Conservation (phyloP, 2,329 filamentous ascomycete genomes). For the Fusarium drepaniforme region DNA sequence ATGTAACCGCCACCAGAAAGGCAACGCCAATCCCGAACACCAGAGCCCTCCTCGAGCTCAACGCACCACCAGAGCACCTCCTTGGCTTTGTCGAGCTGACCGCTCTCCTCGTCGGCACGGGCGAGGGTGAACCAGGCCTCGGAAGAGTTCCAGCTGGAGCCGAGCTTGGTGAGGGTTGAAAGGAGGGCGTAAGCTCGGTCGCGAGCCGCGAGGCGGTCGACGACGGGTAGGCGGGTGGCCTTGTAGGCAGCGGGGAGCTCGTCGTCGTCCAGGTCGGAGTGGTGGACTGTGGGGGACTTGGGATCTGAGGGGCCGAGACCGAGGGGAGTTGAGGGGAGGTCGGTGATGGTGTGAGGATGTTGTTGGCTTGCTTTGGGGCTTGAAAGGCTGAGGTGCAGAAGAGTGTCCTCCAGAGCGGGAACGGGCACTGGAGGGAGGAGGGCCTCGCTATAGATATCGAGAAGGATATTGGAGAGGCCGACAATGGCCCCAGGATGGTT, state of each 20-base stretch:
- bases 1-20: slow-evolving; percentile 77
- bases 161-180: slow-evolving; percentile 85
- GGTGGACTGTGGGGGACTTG: slow-evolving; percentile 25
- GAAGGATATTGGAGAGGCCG: slow-evolving; percentile 84
- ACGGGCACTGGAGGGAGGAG: slow-evolving; percentile 70
- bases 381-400: neutral
- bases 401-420: slow-evolving; percentile 53
- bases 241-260: slow-evolving; percentile 65
- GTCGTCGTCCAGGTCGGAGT: slow-evolving; percentile 47
- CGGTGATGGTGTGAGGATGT: slow-evolving; percentile 17
- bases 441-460: slow-evolving; percentile 84
- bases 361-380: slow-evolving; percentile 4
- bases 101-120: slow-evolving; percentile 87
- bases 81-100: slow-evolving; percentile 88
- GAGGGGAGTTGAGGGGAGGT: slow-evolving; percentile 59
- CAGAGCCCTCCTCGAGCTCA: slow-evolving; percentile 88
- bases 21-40: slow-evolving; percentile 82
- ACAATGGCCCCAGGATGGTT: slow-evolving; percentile 86
- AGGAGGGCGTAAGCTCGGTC: slow-evolving; percentile 90
- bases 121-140: slow-evolving; percentile 95
- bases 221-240: slow-evolving; percentile 73
- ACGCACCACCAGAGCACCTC: slow-evolving; percentile 98
- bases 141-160: slow-evolving; percentile 88
- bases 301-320: slow-evolving; percentile 55
- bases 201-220: slow-evolving; percentile 88